Conservation (phyloP, 306 rosid species). For the Citrullus mucosospermus region DNA sequence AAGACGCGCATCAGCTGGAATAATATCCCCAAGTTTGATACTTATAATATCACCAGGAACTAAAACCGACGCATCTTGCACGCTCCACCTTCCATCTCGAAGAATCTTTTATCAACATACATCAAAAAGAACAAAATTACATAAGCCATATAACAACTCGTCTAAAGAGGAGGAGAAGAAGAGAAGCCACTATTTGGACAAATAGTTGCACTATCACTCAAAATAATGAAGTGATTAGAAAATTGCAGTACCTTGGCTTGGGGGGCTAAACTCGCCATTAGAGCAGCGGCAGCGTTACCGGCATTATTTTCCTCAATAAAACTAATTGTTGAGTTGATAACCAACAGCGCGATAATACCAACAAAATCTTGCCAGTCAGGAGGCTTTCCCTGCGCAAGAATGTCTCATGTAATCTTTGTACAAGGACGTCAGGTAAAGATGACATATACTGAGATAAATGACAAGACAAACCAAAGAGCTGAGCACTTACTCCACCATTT, state of each 20-base stretch:
- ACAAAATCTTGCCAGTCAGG: constrained; percentile 16
- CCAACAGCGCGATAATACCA: constrained; percentile 9
- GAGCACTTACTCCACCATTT: constrained; percentile 79
- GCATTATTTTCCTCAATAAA: constrained; percentile 15
- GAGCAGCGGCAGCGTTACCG: constrained; percentile 14
- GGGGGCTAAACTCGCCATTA: constrained; percentile 14
- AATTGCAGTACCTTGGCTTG: constrained; percentile 6
- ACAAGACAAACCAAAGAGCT: constrained; percentile 2
- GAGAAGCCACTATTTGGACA: background rate
- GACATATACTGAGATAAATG: background rate
- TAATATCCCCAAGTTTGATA: constrained; percentile 82
- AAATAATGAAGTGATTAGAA: background rate
- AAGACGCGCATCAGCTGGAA: constrained; percentile 93
- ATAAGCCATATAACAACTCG: background rate
- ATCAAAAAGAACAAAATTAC: background rate
- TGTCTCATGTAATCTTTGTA: background rate
- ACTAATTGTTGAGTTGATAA: constrained; percentile 12
- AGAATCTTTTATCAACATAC: constrained; percentile 48
- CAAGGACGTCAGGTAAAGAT: background rate
- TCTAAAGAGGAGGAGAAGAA: background rate
- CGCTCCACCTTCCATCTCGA: constrained; percentile 95
- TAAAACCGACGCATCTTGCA: constrained; percentile 66
- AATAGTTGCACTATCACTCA: background rate
- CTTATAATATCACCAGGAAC: constrained; percentile 93
- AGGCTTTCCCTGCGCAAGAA: constrained; percentile 11